A percentile compares a stretch with the other conserved stretches of the same genome.
These are phyloP conservation scores for Cutaneotrichosporon sp. DNA, from an alignment of 1,284 basidiomycete genomes.

Conservation along the genomic window DNA sequence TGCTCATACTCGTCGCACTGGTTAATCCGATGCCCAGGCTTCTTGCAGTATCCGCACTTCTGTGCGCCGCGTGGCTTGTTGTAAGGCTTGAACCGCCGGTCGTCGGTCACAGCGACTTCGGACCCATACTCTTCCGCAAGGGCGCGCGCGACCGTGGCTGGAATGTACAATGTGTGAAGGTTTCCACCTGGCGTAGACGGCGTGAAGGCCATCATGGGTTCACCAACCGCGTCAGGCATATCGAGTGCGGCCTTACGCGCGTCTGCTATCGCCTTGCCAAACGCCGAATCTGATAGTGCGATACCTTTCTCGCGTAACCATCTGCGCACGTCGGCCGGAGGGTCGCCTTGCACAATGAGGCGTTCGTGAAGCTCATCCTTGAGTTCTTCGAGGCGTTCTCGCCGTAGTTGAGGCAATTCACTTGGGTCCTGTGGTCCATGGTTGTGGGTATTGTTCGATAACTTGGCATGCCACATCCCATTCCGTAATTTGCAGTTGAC, in stretches of 20 bases:
- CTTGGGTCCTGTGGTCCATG: background rate
- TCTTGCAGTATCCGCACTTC: slow-evolving; percentile 1
- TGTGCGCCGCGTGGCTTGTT: background rate
- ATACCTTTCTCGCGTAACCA: background rate
- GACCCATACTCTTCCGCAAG: background rate
- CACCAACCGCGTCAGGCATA: background rate
- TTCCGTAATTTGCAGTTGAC: background rate
- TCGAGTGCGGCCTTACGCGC: background rate
- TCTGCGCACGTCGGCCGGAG: background rate
- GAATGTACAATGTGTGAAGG: background rate
- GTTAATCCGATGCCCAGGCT: background rate
- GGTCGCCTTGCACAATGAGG: background rate
- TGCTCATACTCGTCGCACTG: background rate
- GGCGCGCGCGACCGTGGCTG: background rate
- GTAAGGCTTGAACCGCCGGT: background rate
- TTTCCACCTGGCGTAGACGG: background rate
- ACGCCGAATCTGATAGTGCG: background rate
- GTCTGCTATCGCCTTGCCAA: background rate
- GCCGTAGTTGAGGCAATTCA: background rate
- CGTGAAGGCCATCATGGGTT: background rate
- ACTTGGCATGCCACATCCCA: background rate
- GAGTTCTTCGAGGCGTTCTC: background rate
- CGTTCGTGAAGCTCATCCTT: background rate
- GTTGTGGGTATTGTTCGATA: background rate
- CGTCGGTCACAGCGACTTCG: background rate